These are phyloP conservation scores for Aspergillus ochraceoroseus DNA, from an alignment of 2,329 filamentous ascomycete species.

Conservation along the genomic window DNA sequence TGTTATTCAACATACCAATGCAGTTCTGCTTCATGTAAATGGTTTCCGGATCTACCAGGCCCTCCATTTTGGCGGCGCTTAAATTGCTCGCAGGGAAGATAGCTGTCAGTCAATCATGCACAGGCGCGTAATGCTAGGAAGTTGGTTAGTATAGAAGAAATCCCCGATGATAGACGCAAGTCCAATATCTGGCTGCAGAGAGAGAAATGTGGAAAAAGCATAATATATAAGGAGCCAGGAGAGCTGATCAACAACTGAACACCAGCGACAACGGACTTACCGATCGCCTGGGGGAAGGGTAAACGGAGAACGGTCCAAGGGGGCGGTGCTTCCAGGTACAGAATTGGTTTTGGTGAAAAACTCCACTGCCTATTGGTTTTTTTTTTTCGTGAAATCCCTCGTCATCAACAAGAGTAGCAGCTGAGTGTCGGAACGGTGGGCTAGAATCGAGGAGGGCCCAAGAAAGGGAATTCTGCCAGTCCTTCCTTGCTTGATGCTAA, in stretches of 20 bases:
- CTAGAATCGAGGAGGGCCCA: constrained; percentile 2
- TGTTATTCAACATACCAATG: constrained; percentile 57
- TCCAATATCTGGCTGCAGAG: not conserved
- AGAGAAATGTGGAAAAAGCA: not conserved
- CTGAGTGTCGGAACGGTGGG: constrained; percentile 3
- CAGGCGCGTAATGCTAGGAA: not conserved
- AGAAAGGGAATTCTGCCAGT: constrained; percentile 10
- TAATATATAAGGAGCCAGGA: constrained; percentile 3
- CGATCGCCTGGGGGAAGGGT: constrained; percentile 3
- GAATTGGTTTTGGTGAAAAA: not conserved
- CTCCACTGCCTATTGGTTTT: constrained; percentile 13
- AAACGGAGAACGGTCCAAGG: too few species aligned
- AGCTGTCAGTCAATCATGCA: constrained; percentile 1
- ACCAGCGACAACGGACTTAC: constrained; percentile 10
- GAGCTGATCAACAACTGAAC: not conserved
- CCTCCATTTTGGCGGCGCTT: constrained; percentile 39
- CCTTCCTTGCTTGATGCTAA: constrained; percentile 11
- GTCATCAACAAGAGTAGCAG: constrained; percentile 13
- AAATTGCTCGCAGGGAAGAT: not conserved
- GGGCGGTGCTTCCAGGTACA: too few species aligned
- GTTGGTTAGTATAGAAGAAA: constrained; percentile 3
- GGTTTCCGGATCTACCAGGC: constrained; percentile 73
- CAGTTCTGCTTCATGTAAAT: constrained; percentile 91
- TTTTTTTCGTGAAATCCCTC: constrained; percentile 16
- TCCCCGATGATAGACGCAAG: not conserved